A percentile compares a stretch with the other conserved stretches of the same genome.
These are phyloP conservation scores for Rhododendron simsii DNA, from an alignment of 148 eudicot species.

Conservation along the genomic window DNA sequence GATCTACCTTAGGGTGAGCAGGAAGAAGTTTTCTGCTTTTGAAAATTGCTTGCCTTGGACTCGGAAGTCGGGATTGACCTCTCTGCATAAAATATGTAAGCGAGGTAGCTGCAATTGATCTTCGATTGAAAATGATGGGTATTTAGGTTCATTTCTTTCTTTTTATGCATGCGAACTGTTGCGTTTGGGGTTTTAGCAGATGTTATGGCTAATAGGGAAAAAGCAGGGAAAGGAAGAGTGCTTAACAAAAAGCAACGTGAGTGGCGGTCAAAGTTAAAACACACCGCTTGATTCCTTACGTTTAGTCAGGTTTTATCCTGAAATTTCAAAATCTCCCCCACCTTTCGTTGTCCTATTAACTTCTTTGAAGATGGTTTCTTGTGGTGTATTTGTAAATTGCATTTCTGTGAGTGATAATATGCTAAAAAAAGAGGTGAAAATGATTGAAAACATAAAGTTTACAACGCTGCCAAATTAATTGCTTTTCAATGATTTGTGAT, in stretches of 20 bases:
- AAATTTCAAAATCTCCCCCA: slow-evolving; percentile 22
- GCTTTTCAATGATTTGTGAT: not conserved
- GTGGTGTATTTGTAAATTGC: not conserved
- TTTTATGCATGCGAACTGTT: slow-evolving; percentile 44
- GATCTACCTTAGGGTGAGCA: too few species aligned
- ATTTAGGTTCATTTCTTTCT: slow-evolving; percentile 63
- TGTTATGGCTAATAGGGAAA: slow-evolving; percentile 71
- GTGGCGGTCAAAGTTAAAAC: slow-evolving; percentile 46
- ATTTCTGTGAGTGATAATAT: too few species aligned
- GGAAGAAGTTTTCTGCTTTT: too few species aligned
- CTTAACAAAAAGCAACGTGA: slow-evolving; percentile 76
- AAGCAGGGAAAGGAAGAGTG: slow-evolving; percentile 76
- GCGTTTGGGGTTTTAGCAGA: slow-evolving; percentile 82
- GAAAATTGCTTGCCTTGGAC: too few species aligned
- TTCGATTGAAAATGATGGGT: slow-evolving; percentile 52
- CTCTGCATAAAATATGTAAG: slow-evolving; percentile 58
- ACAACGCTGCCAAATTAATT: not conserved
- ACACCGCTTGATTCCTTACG: slow-evolving; percentile 59
- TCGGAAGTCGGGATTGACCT: slow-evolving; percentile 33
- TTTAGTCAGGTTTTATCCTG: slow-evolving; percentile 59
- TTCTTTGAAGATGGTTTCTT: not conserved
- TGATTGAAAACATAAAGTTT: too few species aligned
- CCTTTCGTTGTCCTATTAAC: not conserved
- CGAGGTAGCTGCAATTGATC: slow-evolving; percentile 26
- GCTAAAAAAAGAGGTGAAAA: not conserved